Percentiles rank a stretch among this genome's conserved stretches.
These are phyloP conservation scores for Curvularia sp. DNA, from an alignment of 2,329 filamentous ascomycete species.

Conservation along the genomic window DNA sequence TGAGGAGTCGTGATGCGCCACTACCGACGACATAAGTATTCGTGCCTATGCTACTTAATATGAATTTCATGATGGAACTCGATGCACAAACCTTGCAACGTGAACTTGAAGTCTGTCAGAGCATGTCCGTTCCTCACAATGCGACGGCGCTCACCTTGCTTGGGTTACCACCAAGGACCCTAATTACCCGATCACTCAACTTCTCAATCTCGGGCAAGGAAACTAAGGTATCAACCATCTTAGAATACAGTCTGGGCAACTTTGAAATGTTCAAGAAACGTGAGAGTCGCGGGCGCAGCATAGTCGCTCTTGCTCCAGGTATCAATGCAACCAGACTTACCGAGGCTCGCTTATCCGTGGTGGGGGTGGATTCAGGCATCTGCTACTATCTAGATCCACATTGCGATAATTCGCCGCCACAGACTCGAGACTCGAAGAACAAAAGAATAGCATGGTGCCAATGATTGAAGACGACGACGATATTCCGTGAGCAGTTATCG, in stretches of 20 bases:
- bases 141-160: conserved; percentile 68
- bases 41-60: conserved; percentile 65
- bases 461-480: conserved; percentile 46
- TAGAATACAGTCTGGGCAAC: conserved; percentile 40
- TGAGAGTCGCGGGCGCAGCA: conserved; percentile 39
- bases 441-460: conserved; percentile 30
- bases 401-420: conserved; percentile 11
- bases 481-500: conserved; percentile 39
- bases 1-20: conserved; percentile 74
- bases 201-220: conserved; percentile 76
- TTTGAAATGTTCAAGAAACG: conserved; percentile 27
- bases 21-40: conserved; percentile 94
- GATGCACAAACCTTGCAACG: conserved; percentile 63
- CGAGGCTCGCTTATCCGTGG: conserved; percentile 43
- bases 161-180: conserved; percentile 90
- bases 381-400: conserved; percentile 34
- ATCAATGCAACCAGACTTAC: conserved; percentile 20
- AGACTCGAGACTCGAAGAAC: neutral
- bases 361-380: conserved; percentile 20
- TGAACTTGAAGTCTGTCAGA: conserved; percentile 58
- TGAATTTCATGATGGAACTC: neutral
- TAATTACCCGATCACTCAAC: conserved; percentile 77
- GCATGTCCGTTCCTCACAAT: neutral
- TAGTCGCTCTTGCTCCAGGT: conserved; percentile 27
- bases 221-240: conserved; percentile 68